Evolutionary conservation across 1,284 basidiomycete species (phyloP).

Genomic region (Mycosarcoma maydis): DNA sequence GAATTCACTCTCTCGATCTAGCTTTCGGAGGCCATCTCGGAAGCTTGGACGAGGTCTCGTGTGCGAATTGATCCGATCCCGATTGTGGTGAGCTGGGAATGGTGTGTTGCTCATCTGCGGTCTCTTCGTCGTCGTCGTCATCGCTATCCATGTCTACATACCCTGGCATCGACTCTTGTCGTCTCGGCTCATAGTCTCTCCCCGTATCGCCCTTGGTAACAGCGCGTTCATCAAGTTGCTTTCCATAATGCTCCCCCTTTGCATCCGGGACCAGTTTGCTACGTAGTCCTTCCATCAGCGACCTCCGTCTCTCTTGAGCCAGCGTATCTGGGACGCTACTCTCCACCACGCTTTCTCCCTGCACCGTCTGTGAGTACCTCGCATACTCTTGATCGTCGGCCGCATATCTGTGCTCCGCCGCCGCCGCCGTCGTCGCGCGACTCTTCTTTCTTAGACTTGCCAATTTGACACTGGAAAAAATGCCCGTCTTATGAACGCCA

Average conservation of each 20-base stretch:
- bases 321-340: too few relatives aligned
- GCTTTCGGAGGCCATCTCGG: slow-evolving; percentile 1
- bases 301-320: slow-evolving; percentile 2
- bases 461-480: slow-evolving; percentile 29
- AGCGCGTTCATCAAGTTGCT: slow-evolving; percentile 26
- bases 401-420: too few relatives aligned
- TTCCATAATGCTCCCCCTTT: slow-evolving; percentile 4
- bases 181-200: slow-evolving; percentile 31
- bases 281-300: slow-evolving; percentile 23
- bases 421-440: not conserved
- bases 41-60: not conserved
- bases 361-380: too few relatives aligned
- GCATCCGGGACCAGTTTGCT: slow-evolving; percentile 33
- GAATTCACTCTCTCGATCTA: not conserved
- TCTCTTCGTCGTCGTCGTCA: slow-evolving; percentile 3
- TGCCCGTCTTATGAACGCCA: slow-evolving; percentile 11
- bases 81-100: not conserved
- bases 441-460: slow-evolving; percentile 18
- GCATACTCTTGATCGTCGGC: too few relatives aligned
- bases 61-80: too few relatives aligned
- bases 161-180: not conserved
- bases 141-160: slow-evolving; percentile 31
- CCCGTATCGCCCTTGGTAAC: slow-evolving; percentile 35
- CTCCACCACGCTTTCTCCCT: too few relatives aligned
- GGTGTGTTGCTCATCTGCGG: not conserved